These are phyloP conservation scores for Leccinum proximum DNA, from an alignment of 1,284 basidiomycete genomes.

Conservation along the genomic window DNA sequence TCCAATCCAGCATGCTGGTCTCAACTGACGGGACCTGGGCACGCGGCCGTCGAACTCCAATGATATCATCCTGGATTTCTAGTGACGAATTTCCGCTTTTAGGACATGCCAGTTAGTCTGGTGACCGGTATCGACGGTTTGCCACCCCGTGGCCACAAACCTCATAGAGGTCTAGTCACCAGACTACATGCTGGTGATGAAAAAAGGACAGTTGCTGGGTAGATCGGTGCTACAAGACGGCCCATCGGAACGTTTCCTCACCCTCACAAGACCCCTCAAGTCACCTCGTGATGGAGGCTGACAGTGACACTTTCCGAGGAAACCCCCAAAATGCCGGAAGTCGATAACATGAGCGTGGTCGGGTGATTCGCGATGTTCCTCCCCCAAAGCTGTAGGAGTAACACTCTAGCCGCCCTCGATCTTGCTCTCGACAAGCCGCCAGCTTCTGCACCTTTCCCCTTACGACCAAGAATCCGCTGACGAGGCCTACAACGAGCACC, in stretches of 20 bases:
- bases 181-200: background rate
- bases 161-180: too few relatives aligned
- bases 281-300: background rate
- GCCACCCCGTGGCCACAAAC: too few relatives aligned
- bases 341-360: background rate
- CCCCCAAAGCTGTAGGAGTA: background rate
- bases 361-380: background rate
- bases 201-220: background rate
- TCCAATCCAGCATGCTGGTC: constrained; percentile 2
- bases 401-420: background rate
- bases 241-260: background rate
- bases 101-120: too few relatives aligned
- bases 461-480: background rate
- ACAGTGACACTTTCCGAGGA: background rate
- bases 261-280: background rate
- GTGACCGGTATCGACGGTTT: too few relatives aligned
- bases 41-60: background rate
- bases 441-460: background rate
- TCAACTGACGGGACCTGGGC: background rate
- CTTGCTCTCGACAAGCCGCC: background rate
- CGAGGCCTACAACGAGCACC: background rate
- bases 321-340: background rate
- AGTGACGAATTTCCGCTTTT: too few relatives aligned
- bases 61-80: background rate
- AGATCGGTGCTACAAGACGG: background rate